These are phyloP conservation scores for Trichoderma brevicompactum DNA, from an alignment of 2,329 filamentous ascomycete species.

Conservation along the genomic window DNA sequence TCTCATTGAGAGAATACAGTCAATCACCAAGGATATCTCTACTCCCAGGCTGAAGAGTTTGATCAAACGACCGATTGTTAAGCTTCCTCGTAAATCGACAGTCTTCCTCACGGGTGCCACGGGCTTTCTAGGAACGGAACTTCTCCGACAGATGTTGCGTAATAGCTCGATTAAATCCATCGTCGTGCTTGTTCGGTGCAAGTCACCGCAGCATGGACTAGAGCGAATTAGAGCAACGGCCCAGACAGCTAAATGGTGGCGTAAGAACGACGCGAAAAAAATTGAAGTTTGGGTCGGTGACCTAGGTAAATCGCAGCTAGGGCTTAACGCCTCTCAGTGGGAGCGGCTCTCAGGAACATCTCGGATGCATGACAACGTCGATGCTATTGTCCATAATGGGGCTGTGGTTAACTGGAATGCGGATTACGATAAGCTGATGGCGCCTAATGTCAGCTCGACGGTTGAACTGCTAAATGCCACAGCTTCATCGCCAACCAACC, in stretches of 20 bases:
- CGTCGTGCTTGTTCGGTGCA: conserved; percentile 16
- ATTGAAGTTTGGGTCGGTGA: conserved; percentile 25
- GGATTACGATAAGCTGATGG: conserved; percentile 71
- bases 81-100: background rate
- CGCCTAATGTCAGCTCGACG: conserved; percentile 66
- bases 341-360: conserved; percentile 9
- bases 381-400: conserved; percentile 81
- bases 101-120: conserved; percentile 26
- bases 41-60: background rate
- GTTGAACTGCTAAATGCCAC: conserved; percentile 30
- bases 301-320: background rate
- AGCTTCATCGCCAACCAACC: conserved; percentile 25
- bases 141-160: conserved; percentile 23
- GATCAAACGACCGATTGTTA: background rate
- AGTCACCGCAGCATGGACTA: conserved; percentile 12
- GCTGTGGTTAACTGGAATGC: conserved; percentile 80
- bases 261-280: conserved; percentile 4
- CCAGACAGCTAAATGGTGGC: conserved; percentile 18
- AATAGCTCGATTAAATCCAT: background rate
- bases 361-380: conserved; percentile 38
- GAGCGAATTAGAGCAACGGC: conserved; percentile 15
- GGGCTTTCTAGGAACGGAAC: conserved; percentile 20
- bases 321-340: conserved; percentile 11
- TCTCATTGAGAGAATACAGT: conserved; percentile 8
- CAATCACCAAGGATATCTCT: background rate